Evolutionary conservation across 2,329 filamentous ascomycete genomes (phyloP), one percentile per base, ranked within the genome.

Genomic region (Colletotrichum incanum): DNA sequence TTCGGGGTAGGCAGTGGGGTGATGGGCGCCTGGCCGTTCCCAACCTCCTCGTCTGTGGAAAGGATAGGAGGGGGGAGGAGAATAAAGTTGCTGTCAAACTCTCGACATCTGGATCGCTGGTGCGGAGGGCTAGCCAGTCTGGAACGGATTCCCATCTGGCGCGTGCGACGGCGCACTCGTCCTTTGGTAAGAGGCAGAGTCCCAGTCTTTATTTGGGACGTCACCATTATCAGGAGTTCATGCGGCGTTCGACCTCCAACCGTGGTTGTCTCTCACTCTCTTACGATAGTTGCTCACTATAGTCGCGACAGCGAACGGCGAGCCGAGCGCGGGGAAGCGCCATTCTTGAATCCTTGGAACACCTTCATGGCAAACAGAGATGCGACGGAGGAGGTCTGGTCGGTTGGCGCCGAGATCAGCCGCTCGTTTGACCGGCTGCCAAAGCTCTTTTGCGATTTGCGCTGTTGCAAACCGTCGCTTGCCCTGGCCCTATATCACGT

Each of bases 81-180:
- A 66, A 60, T 49, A 67, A 54, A 71, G 54, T 67, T 71, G 28
- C 68, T 62, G 56, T 71, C 68, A 67, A 23, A 61, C 39, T 67
- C 31, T 55, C 54, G 63, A 23, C 18, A 41, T 50, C 68, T 58
- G 65, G 64, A 67, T 56, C 64, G 58, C 50, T 67, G 64, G 68
- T 62, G 49, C 68, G 56, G 50, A 50, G 26, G 34, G 23, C 41
- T 56, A 61, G 50, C 37, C 55, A 41, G 67, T 31, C 18, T 12
- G 14, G 31, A 49, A 39, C 3, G 31, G 1, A 23, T 39, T 20
- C 45, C n/a, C 26, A 20, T 26, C 59, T 28, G 56, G 58, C 14
- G 43, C 31, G 37, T 56, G n/a, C n/a, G n/a, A 43, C 12, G 14
- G 16, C 6, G 8, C 1, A 14, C 6, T 59, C 39, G 56, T 45